Evolutionary conservation across 2,329 filamentous ascomycete species (phyloP).

Genomic region (Trichoderma sp.): DNA sequence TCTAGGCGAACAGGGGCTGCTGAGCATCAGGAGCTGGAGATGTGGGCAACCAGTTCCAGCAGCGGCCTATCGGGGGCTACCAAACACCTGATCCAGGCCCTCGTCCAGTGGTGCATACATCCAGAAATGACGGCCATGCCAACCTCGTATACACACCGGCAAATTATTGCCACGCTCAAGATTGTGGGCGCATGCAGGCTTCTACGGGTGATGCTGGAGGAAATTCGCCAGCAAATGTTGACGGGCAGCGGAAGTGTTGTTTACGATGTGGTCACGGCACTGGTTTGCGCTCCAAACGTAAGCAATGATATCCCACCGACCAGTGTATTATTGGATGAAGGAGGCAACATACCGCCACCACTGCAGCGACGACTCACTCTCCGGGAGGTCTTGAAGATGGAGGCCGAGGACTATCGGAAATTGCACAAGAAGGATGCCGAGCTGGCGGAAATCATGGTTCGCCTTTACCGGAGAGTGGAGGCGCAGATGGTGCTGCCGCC

Average conservation of each 20-base stretch:
- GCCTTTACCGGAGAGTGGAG: conserved; percentile 65
- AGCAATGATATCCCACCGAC: conserved; percentile 44
- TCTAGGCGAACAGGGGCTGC: conserved; percentile 63
- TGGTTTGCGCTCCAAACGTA: conserved; percentile 68
- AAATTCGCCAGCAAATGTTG: conserved; percentile 64
- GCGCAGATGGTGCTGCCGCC: conserved; percentile 57
- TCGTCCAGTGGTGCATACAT: conserved; percentile 68
- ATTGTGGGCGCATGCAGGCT: conserved; percentile 64
- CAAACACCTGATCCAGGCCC: conserved; percentile 60
- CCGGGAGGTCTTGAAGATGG: conserved; percentile 59
- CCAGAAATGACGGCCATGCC: conserved; percentile 57
- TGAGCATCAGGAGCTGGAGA: conserved; percentile 66
- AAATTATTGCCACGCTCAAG: conserved; percentile 61
- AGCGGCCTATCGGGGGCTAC: conserved; percentile 60
- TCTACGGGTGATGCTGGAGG: conserved; percentile 64
- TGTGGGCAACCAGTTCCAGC: conserved; percentile 60
- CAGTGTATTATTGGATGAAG: conserved; percentile 36
- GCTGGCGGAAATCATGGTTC: conserved; percentile 62
- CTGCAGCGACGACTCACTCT: conserved; percentile 56
- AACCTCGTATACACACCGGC: conserved; percentile 71
- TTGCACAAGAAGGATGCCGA: conserved; percentile 58
- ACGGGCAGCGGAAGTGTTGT: conserved; percentile 60
- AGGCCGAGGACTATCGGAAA: conserved; percentile 59
- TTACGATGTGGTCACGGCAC: conserved; percentile 68
- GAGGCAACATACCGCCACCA: conserved; percentile 38